These are phyloP conservation scores for Pouteria campechiana DNA, from an alignment of 179 eudicot species.

Conservation along the genomic window DNA sequence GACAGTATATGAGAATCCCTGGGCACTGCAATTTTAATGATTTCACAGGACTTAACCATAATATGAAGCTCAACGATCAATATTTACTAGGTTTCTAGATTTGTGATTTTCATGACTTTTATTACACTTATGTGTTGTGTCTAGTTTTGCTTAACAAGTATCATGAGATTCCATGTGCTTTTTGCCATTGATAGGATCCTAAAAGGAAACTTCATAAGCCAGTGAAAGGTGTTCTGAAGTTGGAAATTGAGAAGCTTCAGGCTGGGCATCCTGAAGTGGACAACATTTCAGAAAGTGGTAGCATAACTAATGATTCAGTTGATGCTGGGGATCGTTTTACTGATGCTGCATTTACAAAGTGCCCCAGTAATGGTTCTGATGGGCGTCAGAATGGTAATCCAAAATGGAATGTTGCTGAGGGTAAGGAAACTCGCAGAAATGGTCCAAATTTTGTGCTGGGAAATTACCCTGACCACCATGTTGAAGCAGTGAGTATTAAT, in stretches of 20 bases:
- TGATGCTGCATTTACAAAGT: slow-evolving; percentile 35
- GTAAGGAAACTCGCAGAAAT: slow-evolving; percentile 46
- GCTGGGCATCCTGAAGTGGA: slow-evolving; percentile 66
- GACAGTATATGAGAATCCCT: too few species aligned
- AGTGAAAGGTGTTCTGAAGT: slow-evolving; percentile 76
- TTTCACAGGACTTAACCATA: too few species aligned
- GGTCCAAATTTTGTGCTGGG: slow-evolving; percentile 45
- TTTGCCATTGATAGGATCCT: slow-evolving; percentile 52
- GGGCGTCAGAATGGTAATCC: slow-evolving; percentile 28
- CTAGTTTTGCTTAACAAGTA: background rate
- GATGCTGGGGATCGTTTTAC: slow-evolving; percentile 38
- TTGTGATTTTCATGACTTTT: too few species aligned
- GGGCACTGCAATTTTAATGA: too few species aligned
- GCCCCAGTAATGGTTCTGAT: slow-evolving; percentile 38
- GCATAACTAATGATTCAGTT: slow-evolving; percentile 41
- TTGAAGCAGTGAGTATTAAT: slow-evolving; percentile 59
- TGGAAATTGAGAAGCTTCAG: slow-evolving; percentile 96
- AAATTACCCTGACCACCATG: slow-evolving; percentile 23
- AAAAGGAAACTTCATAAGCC: slow-evolving; percentile 96
- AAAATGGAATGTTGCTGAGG: slow-evolving; percentile 27
- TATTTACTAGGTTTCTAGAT: too few species aligned
- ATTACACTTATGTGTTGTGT: too few species aligned
- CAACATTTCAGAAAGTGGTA: slow-evolving; percentile 63
- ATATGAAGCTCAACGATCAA: too few species aligned
- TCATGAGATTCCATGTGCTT: background rate